phyloP scores from a whole-genome alignment of 2,329 filamentous ascomycete species.

The Penicillium expansum region DNA sequence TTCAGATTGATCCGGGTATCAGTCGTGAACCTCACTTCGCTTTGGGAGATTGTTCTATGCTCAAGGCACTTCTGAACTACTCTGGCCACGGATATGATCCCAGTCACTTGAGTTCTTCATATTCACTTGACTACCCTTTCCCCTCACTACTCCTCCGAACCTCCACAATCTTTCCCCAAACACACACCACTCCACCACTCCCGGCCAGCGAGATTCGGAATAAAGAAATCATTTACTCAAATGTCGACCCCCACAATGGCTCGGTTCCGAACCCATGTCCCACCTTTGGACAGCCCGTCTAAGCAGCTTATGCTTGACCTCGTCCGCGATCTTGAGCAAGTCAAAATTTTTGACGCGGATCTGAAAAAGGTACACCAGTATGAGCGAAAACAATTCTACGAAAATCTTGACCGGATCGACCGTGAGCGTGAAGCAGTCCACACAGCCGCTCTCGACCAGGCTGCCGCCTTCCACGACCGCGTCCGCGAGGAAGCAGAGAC shows the following conservation, averaged over 20 bases:
- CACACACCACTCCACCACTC: not conserved
- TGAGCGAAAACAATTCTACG: conserved; percentile 49
- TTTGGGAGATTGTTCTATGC: not conserved
- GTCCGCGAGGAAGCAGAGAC: conserved; percentile 58
- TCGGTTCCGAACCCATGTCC: conserved; percentile 26
- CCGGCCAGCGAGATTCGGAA: too few relatives aligned
- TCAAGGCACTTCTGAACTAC: not conserved
- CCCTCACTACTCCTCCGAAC: not conserved
- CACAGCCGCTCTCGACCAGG: conserved; percentile 63
- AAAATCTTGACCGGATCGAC: conserved; percentile 61
- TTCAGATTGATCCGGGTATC: not conserved
- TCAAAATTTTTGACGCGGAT: conserved; percentile 43
- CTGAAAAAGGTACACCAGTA: conserved; percentile 45
- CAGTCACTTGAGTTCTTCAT: not conserved
- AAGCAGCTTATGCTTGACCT: conserved; percentile 43
- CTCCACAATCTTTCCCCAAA: not conserved
- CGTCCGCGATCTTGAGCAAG: conserved; percentile 40
- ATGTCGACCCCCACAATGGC: conserved; percentile 24
- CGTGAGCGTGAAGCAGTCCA: conserved; percentile 63
- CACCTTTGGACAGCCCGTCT: conserved; percentile 40
- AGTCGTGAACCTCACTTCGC: not conserved
- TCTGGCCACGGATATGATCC: not conserved
- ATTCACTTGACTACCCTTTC: not conserved
- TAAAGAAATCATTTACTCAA: not conserved
- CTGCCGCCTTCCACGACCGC: conserved; percentile 64